These are phyloP conservation scores for Crithidia acanthocephali DNA, from an alignment of 208 protist species.

Conservation along the genomic window DNA sequence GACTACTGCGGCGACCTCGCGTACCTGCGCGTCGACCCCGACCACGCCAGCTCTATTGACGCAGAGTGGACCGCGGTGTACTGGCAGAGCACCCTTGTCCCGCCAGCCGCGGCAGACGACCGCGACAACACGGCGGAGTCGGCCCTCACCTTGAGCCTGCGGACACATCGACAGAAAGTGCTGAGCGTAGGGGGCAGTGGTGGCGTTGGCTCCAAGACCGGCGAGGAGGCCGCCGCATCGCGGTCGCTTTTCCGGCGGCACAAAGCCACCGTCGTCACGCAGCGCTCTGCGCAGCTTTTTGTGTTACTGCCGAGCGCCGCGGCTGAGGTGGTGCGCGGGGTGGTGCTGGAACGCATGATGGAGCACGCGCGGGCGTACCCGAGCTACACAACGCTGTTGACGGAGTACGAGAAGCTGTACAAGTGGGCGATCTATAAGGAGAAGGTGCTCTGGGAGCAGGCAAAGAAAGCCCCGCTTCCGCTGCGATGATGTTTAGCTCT, in stretches of 20 bases:
- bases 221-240: background rate
- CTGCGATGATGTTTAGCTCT: constrained; percentile 24
- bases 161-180: background rate
- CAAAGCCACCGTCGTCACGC: constrained; percentile 26
- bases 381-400: constrained; percentile 35
- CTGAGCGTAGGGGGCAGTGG: background rate
- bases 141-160: constrained; percentile 4
- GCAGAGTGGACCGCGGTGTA: constrained; percentile 58
- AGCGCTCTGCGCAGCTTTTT: constrained; percentile 19
- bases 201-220: background rate
- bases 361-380: constrained; percentile 42
- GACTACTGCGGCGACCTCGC: constrained; percentile 81
- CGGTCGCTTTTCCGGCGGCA: constrained; percentile 30
- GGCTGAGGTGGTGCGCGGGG: constrained; percentile 8
- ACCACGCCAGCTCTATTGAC: constrained; percentile 59
- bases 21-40: constrained; percentile 61
- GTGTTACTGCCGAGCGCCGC: constrained; percentile 29
- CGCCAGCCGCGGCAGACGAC: background rate
- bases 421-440: constrained; percentile 55
- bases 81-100: constrained; percentile 52
- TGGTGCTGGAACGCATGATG: constrained; percentile 27
- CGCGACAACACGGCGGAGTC: background rate
- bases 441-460: constrained; percentile 32
- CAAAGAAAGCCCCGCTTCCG: constrained; percentile 10
- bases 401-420: constrained; percentile 48